Conservation (phyloP, 345 rosid genomes). For the Linum trigynum region DNA sequence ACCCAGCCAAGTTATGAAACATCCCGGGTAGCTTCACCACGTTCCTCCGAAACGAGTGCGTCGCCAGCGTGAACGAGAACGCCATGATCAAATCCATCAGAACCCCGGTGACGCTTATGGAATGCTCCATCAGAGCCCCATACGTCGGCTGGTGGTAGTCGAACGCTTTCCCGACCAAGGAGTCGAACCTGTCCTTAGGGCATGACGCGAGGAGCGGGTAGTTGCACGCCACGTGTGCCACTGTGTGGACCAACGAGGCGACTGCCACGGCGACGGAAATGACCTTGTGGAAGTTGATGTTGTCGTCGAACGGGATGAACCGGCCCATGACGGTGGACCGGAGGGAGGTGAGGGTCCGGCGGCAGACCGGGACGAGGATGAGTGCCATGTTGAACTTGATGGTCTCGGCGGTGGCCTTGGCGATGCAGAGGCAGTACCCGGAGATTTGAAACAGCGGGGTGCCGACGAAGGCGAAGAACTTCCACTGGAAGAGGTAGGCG, state of each 20-base stretch:
- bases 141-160: slow-evolving; percentile 57
- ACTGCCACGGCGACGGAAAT: slow-evolving; percentile 29
- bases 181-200: slow-evolving; percentile 36
- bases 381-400: slow-evolving; percentile 13
- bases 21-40: slow-evolving; percentile 58
- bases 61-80: slow-evolving; percentile 58
- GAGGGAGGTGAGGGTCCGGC: not conserved
- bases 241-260: slow-evolving; percentile 35
- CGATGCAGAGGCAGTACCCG: slow-evolving; percentile 9
- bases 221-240: slow-evolving; percentile 55
- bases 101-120: slow-evolving; percentile 58
- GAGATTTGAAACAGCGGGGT: not conserved
- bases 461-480: not conserved
- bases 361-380: slow-evolving; percentile 8
- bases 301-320: not conserved
- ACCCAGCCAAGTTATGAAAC: slow-evolving; percentile 62
- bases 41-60: slow-evolving; percentile 55
- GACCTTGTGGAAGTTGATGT: not conserved
- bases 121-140: slow-evolving; percentile 30
- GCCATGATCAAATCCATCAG: slow-evolving; percentile 51
- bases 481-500: slow-evolving; percentile 3
- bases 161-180: slow-evolving; percentile 35
- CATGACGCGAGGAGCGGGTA: slow-evolving; percentile 43
- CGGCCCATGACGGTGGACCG: not conserved
- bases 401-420: slow-evolving; percentile 10